phyloP scores from a whole-genome alignment of 1,139 yeast genomes.

The Scheffersomyces segobiensis region DNA sequence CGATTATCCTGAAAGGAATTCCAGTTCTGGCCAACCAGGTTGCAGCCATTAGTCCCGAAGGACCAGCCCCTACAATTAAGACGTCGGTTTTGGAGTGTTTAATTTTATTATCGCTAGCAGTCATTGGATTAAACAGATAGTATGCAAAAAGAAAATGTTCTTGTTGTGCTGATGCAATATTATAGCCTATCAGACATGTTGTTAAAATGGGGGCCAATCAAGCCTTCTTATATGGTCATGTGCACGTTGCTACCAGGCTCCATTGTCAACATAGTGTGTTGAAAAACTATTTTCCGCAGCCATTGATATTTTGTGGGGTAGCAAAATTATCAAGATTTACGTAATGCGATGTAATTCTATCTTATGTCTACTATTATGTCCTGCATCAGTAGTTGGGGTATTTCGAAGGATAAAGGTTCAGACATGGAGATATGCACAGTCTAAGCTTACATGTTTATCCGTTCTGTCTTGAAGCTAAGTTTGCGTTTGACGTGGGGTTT shows the following conservation, averaged over 20 bases:
- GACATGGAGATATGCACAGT: not conserved
- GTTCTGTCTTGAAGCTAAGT: not conserved
- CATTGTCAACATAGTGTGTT: not conserved
- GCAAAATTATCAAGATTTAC: not conserved
- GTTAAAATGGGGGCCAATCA: not conserved
- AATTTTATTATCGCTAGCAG: slow-evolving; percentile 3
- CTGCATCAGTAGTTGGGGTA: not conserved
- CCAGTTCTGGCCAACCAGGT: slow-evolving; percentile 32
- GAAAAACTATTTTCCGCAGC: not conserved
- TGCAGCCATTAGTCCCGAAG: slow-evolving; percentile 34
- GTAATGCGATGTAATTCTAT: not conserved
- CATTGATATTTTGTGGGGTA: not conserved
- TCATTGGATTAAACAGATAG: not conserved
- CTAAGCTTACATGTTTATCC: not conserved
- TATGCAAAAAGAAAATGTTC: too few species aligned
- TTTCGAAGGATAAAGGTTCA: not conserved
- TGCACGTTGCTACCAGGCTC: not conserved
- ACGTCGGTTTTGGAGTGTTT: slow-evolving; percentile 31
- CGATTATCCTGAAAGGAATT: slow-evolving; percentile 27
- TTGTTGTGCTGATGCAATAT: not conserved
- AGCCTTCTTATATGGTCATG: not conserved
- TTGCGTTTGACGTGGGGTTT: not conserved
- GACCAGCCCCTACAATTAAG: slow-evolving; percentile 38
- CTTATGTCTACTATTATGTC: not conserved
- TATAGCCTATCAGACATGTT: not conserved